Conservation (phyloP, 139 green algal genomes). For the Auxenochlorella pyrenoidosa region DNA sequence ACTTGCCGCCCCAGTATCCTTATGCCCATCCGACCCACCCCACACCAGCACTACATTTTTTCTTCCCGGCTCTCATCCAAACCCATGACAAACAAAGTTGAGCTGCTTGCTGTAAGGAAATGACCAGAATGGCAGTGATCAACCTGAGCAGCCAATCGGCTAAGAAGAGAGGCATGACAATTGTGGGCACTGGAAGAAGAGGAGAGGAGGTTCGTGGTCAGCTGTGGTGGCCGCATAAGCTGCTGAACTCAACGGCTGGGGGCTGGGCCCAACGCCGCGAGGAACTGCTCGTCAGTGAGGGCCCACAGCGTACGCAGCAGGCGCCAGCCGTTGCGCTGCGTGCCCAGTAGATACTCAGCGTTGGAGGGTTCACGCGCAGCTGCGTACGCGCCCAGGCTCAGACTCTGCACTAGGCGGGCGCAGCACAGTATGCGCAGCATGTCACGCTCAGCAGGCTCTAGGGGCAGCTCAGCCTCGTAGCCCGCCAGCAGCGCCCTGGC, state of each 20-base stretch:
- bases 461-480: conserved; percentile 11
- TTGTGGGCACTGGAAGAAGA: too few relatives aligned
- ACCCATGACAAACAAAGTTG: too few relatives aligned
- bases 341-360: conserved; percentile 33
- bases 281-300: conserved; percentile 10
- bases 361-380: conserved; percentile 12
- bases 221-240: too few relatives aligned
- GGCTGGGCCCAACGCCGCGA: background rate
- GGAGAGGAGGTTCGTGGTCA: background rate
- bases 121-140: too few relatives aligned
- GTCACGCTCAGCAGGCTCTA: background rate
- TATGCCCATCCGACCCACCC: too few relatives aligned
- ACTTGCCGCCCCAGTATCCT: too few relatives aligned
- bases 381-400: conserved; percentile 1
- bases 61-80: too few relatives aligned
- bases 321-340: conserved; percentile 27
- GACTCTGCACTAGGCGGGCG: conserved; percentile 28
- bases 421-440: conserved; percentile 36
- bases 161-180: background rate
- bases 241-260: background rate
- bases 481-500: background rate
- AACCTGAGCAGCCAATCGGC: too few relatives aligned
- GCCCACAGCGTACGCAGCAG: conserved; percentile 42
- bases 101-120: too few relatives aligned
- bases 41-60: too few relatives aligned